phyloP scores from a whole-genome alignment of 2,329 filamentous ascomycete species.

The Aspergillus latus region DNA sequence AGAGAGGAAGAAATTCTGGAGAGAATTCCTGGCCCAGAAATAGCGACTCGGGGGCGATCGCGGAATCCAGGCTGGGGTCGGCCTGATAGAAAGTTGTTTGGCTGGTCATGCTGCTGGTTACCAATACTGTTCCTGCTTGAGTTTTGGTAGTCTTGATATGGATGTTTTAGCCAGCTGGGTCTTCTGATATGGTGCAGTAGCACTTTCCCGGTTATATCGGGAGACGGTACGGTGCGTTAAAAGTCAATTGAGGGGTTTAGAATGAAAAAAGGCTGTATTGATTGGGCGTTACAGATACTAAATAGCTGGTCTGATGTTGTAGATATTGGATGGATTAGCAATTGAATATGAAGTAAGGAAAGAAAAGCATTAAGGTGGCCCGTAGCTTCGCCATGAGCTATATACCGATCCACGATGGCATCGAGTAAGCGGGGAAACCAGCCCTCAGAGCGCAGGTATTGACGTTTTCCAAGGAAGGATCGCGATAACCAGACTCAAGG shows the following conservation, averaged over 20 bases:
- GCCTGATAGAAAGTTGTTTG: neutral
- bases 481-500: neutral
- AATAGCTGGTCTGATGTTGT: neutral
- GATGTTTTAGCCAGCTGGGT: no score
- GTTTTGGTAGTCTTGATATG: no score
- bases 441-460: neutral
- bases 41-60: neutral
- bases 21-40: slow-evolving; percentile 1
- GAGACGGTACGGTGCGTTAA: no score
- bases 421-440: neutral
- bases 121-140: neutral
- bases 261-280: neutral
- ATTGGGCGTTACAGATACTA: neutral
- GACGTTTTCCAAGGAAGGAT: slow-evolving; percentile 5
- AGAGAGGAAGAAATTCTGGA: slow-evolving; percentile 1
- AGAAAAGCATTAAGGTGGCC: neutral
- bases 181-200: neutral
- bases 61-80: neutral
- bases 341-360: neutral
- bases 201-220: no score
- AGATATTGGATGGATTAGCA: neutral
- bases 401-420: neutral
- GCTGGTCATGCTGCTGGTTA: neutral
- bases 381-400: neutral
- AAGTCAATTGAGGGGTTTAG: no score